Evolutionary conservation across 1,284 basidiomycete species (phyloP).

Genomic region (Cerioporus squamosus): DNA sequence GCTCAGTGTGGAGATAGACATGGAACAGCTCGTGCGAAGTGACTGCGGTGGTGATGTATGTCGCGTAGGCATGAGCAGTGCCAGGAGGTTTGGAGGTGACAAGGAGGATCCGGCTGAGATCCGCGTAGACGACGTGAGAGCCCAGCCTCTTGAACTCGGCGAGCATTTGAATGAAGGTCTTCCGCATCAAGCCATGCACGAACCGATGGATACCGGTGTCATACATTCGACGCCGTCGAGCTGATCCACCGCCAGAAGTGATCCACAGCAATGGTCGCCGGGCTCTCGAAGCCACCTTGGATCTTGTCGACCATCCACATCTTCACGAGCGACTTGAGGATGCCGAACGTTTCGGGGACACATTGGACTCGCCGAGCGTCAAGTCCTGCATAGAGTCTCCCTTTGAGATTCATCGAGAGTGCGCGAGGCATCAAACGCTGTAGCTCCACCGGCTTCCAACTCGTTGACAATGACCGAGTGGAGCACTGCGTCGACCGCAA

Average conservation of each 20-base stretch:
- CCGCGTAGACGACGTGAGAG: conserved; percentile 93
- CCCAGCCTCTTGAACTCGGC: conserved; percentile 97
- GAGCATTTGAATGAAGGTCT: conserved; percentile 95
- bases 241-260: conserved; percentile 99
- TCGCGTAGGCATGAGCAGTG: conserved; percentile 94
- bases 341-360: conserved; percentile 90
- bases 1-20: conserved; percentile 84
- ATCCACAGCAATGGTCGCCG: conserved; percentile 73
- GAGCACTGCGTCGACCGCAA: conserved; percentile 93
- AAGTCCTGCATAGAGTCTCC: conserved; percentile 79
- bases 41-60: conserved; percentile 92
- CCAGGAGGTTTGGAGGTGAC: conserved; percentile 96
- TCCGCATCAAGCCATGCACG: conserved; percentile 95
- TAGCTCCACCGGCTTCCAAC: conserved; percentile 90
- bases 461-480: conserved; percentile 95
- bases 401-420: conserved; percentile 88
- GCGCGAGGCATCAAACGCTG: conserved; percentile 93
- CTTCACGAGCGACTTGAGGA: conserved; percentile 90
- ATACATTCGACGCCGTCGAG: conserved; percentile 86
- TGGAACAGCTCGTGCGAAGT: conserved; percentile 97
- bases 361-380: conserved; percentile 88
- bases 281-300: conserved; percentile 61
- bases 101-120: conserved; percentile 89
- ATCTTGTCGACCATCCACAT: conserved; percentile 93
- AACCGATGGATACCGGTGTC: conserved; percentile 95